Percentiles rank a stretch among this genome's conserved stretches.
These are phyloP conservation scores for Leccinum solheimii DNA, from an alignment of 1,284 basidiomycete genomes.

Conservation along the genomic window DNA sequence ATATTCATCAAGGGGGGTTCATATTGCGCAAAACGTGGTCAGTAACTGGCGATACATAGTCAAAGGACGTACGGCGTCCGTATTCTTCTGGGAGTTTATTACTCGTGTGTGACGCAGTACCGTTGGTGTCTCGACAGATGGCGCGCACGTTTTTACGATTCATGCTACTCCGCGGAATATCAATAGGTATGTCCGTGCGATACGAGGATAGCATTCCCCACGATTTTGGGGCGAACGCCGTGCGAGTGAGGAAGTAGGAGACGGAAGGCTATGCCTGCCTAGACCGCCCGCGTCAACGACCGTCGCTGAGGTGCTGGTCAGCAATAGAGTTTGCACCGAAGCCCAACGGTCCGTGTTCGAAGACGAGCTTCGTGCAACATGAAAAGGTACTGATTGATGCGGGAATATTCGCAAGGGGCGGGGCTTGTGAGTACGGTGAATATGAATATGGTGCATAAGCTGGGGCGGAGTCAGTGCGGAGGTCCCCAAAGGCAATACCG, in stretches of 20 bases:
- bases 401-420: not conserved
- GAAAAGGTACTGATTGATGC: slow-evolving; percentile 3
- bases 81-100: not conserved
- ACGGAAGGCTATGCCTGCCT: slow-evolving; percentile 9
- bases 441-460: slow-evolving; percentile 3
- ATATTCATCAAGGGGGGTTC: not conserved
- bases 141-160: slow-evolving; percentile 2
- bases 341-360: not conserved
- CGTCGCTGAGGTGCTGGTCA: slow-evolving; percentile 18
- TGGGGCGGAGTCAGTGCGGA: not conserved
- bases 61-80: slow-evolving; percentile 12
- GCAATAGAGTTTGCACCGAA: slow-evolving; percentile 15
- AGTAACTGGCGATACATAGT: not conserved
- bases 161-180: not conserved
- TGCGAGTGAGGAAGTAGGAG: slow-evolving; percentile 3
- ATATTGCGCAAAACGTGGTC: not conserved
- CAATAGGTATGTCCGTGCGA: not conserved
- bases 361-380: not conserved
- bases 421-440: not conserved
- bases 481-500: slow-evolving; percentile 13
- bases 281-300: slow-evolving; percentile 1
- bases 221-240: slow-evolving; percentile 3
- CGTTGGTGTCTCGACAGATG: not conserved
- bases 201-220: slow-evolving; percentile 7
- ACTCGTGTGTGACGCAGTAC: not conserved